These are phyloP conservation scores for Arctostaphylos glauca DNA, from an alignment of 148 eudicot genomes.

Conservation along the genomic window DNA sequence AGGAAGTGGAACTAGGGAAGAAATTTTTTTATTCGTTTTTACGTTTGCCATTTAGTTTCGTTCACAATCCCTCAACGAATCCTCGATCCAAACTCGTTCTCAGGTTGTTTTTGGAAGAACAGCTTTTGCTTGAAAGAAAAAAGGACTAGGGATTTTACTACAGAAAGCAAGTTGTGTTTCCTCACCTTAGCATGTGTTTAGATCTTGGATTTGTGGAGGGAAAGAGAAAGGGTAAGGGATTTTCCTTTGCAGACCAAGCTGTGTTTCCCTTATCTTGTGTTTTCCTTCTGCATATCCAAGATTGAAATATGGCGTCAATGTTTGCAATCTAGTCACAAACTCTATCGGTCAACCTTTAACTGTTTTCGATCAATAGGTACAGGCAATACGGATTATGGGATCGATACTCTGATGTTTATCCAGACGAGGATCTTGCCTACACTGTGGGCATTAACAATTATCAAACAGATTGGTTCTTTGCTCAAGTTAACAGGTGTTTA, in stretches of 20 bases:
- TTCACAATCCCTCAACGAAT: background rate
- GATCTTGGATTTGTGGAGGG: background rate
- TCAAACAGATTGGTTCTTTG: conserved; percentile 67
- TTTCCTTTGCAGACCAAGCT: background rate
- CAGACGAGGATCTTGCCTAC: conserved; percentile 56
- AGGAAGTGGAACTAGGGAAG: background rate
- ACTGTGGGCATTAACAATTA: conserved; percentile 45
- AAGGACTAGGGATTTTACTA: too few species aligned
- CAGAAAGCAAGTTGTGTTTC: too few species aligned
- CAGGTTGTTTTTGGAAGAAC: too few species aligned
- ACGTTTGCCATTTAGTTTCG: background rate
- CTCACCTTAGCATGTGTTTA: background rate
- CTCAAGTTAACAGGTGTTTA: conserved; percentile 64
- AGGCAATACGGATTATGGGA: conserved; percentile 93
- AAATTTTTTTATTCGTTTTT: background rate
- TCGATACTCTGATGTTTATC: conserved; percentile 63
- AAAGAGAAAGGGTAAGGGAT: background rate
- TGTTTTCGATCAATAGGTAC: conserved; percentile 37
- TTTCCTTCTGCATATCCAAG: background rate
- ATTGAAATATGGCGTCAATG: background rate
- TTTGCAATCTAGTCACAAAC: background rate
- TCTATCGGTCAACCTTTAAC: background rate
- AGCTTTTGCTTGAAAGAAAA: too few species aligned
- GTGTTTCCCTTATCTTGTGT: background rate
- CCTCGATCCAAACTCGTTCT: background rate